phyloP scores from a whole-genome alignment of 352 stramenopile species.

The Globisporangium viniferum region DNA sequence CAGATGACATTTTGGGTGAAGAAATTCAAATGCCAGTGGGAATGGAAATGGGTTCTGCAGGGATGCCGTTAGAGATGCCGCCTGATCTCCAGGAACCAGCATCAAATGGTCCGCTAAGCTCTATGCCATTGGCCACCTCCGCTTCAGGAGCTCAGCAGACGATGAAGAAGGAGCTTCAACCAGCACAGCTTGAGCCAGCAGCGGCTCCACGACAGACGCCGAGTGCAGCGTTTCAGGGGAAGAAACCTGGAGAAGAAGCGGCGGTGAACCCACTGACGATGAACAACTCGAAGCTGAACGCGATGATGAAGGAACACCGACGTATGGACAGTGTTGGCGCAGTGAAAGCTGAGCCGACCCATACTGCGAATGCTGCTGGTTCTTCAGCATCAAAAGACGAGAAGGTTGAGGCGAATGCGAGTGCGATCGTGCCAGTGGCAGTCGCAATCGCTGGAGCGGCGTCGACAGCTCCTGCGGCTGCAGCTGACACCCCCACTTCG shows the following conservation, averaged over 20 bases:
- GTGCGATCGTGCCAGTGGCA: conserved; percentile 14
- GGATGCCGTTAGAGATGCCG: conserved; percentile 56
- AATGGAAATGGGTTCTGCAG: conserved; percentile 20
- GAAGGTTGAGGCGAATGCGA: conserved; percentile 9
- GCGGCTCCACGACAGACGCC: neutral
- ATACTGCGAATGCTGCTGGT: neutral
- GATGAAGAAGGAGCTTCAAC: conserved; percentile 29
- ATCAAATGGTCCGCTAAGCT: conserved; percentile 14
- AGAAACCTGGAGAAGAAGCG: conserved; percentile 18
- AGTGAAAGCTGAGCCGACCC: conserved; percentile 18
- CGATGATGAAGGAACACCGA: conserved; percentile 81
- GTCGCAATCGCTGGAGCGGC: conserved; percentile 21
- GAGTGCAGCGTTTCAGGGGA: neutral
- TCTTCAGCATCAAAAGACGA: conserved; percentile 4
- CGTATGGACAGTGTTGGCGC: conserved; percentile 56
- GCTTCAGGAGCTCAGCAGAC: neutral
- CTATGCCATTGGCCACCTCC: neutral
- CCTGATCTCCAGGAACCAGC: conserved; percentile 50
- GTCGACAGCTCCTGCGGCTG: conserved; percentile 28
- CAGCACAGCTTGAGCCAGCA: neutral
- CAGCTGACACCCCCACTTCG: conserved; percentile 64
- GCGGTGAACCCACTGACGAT: conserved; percentile 66
- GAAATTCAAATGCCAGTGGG: conserved; percentile 35
- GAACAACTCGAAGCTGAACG: conserved; percentile 86
- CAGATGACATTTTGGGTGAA: conserved; percentile 50